phyloP scores from a whole-genome alignment of 495 filamentous ascomycete species.

The Tuber microsphaerosporum region DNA sequence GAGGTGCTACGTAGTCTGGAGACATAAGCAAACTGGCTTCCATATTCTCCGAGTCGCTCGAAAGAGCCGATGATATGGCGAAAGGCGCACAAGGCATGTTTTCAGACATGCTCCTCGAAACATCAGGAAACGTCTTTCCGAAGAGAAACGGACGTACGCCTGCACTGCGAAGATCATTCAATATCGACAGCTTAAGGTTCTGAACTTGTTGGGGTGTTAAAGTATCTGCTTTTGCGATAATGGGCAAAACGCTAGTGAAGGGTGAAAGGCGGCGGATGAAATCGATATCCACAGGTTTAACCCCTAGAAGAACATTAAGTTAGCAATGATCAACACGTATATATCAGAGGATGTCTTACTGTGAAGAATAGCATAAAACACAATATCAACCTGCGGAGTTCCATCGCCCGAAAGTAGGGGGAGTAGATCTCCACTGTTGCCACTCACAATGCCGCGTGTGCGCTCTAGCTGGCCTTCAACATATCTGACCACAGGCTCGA shows the following conservation, averaged over 20 bases:
- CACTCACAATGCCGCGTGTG: slow-evolving; percentile 52
- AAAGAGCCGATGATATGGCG: slow-evolving; percentile 71
- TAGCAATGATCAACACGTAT: slow-evolving; percentile 21
- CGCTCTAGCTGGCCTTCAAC: slow-evolving; percentile 66
- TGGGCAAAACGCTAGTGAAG: slow-evolving; percentile 80
- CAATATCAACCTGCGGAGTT: slow-evolving; percentile 79
- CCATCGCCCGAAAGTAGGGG: slow-evolving; percentile 76
- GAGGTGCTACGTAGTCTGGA: slow-evolving; percentile 81
- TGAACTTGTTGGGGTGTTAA: slow-evolving; percentile 56
- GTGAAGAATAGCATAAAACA: slow-evolving; percentile 70
- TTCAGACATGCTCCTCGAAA: slow-evolving; percentile 32
- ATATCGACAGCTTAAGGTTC: slow-evolving; percentile 57
- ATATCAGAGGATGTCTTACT: slow-evolving; percentile 45
- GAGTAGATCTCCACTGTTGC: slow-evolving; percentile 67
- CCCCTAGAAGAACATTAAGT: slow-evolving; percentile 47
- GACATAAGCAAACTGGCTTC: slow-evolving; percentile 94
- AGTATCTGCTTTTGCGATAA: slow-evolving; percentile 72
- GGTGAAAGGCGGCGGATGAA: slow-evolving; percentile 65
- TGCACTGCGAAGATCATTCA: slow-evolving; percentile 53
- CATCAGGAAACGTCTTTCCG: slow-evolving; percentile 43
- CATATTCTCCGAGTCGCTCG: slow-evolving; percentile 78
- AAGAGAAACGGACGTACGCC: slow-evolving; percentile 67
- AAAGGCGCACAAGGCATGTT: slow-evolving; percentile 51
- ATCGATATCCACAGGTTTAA: slow-evolving; percentile 66
- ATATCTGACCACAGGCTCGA: slow-evolving; percentile 64